Conservation (phyloP, 148 eudicot species). For the Fagopyrum homotropicum region DNA sequence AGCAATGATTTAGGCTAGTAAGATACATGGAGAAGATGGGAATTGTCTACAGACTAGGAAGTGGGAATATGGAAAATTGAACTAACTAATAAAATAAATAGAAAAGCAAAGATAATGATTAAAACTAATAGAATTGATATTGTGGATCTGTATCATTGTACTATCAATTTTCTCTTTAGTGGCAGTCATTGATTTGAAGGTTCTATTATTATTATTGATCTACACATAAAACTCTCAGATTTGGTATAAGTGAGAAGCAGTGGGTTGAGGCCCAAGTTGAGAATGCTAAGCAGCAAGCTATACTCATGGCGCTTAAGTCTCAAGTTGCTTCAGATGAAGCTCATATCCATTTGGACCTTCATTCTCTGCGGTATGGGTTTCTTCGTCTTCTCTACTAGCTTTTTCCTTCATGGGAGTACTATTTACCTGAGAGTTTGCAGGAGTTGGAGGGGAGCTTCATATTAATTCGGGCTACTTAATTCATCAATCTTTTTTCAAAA, state of each 20-base stretch:
- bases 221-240: slow-evolving; percentile 36
- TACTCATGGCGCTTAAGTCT: slow-evolving; percentile 73
- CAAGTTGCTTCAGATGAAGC: slow-evolving; percentile 99
- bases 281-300: slow-evolving; percentile 95
- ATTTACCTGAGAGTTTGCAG: not conserved
- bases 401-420: not conserved
- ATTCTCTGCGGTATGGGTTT: slow-evolving; percentile 69
- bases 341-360: slow-evolving; percentile 94
- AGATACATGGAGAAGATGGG: too few species aligned
- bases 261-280: slow-evolving; percentile 99
- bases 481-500: not conserved
- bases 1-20: not conserved
- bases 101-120: too few species aligned
- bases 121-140: too few species aligned
- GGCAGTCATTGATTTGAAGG: not conserved
- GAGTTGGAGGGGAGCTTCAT: not conserved
- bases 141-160: too few species aligned
- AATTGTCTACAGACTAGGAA: too few species aligned
- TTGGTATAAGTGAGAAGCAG: slow-evolving; percentile 96
- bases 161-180: not conserved
- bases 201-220: not conserved
- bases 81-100: too few species aligned
- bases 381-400: not conserved
- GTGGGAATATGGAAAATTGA: too few species aligned
- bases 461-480: not conserved